Evolutionary conservation across 495 filamentous ascomycete genomes (phyloP), one percentile per base, ranked within the genome.

Genomic region (Podospora sp.): DNA sequence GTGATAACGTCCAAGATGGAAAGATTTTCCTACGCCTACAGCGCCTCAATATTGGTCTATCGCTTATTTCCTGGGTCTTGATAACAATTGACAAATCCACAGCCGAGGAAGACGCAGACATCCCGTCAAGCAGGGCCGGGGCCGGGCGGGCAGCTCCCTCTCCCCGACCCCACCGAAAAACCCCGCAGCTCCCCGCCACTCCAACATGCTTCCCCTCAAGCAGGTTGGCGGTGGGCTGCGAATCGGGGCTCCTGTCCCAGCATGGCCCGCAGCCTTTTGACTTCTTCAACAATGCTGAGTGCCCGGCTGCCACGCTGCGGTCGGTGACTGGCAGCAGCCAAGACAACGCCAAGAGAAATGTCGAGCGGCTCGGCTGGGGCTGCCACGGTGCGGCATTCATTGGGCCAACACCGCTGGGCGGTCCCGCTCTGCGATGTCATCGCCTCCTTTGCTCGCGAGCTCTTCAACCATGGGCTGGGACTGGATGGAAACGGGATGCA

Each of bases 291-390:
- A 4, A 46, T 46, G 40, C 40, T 46, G 40, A 46, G 40, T 46
- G 40, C 40, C 52, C 52, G 21, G 52, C 18, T 33, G 56, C 56
- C 56, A 59, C 56, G 56, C 56, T 59, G 18, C 56, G 33, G 9
- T 59, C 26, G n/a, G 26, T 59, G 21, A 59, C 56, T 59, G 56
- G 56, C 56, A 59, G 22, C 6, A 35, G 56, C 22, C 56, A 55
- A 59, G 56, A 22, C 56, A 59, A 59, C 11, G 56, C 22, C 22
- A 33, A 59, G 24, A 22, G 24, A 27, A 59, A 26, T 27, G 27
- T 9, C n/a, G 56, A 33, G 56, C 56, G 21, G 26, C 52, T 26
- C 52, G 56, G 24, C 22, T 59, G 56, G 56, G 16, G 16, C 22
- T 20, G 27, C n/a, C 26, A 27, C 16, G 26, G 16, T 22, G 27